Percentiles rank a stretch among this genome's conserved stretches.
These are phyloP conservation scores for Arthrobotrys conoides DNA, from an alignment of 2,329 filamentous ascomycete genomes.

Conservation along the genomic window DNA sequence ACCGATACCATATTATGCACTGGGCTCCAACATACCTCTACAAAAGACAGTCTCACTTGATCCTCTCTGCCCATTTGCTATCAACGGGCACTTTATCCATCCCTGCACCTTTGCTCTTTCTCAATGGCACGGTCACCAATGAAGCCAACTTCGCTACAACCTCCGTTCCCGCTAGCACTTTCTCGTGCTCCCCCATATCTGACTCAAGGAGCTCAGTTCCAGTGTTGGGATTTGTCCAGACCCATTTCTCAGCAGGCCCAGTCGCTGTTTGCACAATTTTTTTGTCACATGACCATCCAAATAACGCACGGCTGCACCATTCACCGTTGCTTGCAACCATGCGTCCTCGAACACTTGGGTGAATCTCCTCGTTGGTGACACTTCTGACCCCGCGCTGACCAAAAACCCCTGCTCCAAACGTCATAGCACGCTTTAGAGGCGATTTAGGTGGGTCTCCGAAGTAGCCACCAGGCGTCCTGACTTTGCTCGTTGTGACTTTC, in stretches of 20 bases:
- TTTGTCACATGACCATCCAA: constrained; percentile 51
- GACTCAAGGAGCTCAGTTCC: constrained; percentile 43
- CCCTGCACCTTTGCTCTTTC: constrained; percentile 32
- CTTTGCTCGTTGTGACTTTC: constrained; percentile 55
- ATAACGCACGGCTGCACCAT: constrained; percentile 56
- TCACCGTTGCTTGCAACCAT: constrained; percentile 54
- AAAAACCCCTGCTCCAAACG: constrained; percentile 53
- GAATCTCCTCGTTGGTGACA: constrained; percentile 54
- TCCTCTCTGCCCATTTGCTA: constrained; percentile 50
- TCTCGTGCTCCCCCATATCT: constrained; percentile 44
- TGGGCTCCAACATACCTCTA: constrained; percentile 14
- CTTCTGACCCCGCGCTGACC: constrained; percentile 39
- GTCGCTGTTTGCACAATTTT: constrained; percentile 33
- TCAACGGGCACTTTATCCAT: constrained; percentile 51
- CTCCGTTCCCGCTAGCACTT: constrained; percentile 53
- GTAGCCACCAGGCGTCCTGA: constrained; percentile 52
- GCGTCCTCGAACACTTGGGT: constrained; percentile 55
- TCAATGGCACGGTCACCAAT: constrained; percentile 34
- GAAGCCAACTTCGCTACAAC: constrained; percentile 42
- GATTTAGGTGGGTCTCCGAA: constrained; percentile 49
- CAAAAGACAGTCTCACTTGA: constrained; percentile 3
- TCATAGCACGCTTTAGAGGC: constrained; percentile 47
- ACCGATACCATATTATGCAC: neutral
- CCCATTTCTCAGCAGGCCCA: constrained; percentile 45
- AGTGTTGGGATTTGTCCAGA: constrained; percentile 56